Percentiles rank a stretch among this genome's conserved stretches.
Conservation (phyloP, 1,139 yeast species). For the Kurtzmaniella quercitrusa region DNA sequence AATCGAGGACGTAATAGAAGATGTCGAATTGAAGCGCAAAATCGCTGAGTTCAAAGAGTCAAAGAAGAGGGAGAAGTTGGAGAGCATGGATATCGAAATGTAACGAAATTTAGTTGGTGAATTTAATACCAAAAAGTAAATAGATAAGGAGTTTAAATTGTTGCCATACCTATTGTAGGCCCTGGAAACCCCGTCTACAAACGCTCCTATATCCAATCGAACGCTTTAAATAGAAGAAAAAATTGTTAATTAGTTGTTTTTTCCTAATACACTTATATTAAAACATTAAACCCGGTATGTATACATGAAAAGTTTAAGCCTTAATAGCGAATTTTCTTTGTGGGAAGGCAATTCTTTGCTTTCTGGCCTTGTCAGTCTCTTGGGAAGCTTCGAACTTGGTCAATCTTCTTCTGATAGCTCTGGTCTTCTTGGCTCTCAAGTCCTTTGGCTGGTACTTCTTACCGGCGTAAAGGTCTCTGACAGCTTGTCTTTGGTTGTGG, state of each 20-base stretch:
- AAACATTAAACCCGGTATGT: conserved; percentile 15
- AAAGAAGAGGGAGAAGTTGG: conserved; percentile 21
- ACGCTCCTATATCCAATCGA: background rate
- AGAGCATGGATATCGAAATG: conserved; percentile 18
- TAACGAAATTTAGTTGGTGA: conserved; percentile 4
- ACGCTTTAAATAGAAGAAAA: background rate
- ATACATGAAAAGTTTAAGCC: conserved; percentile 58
- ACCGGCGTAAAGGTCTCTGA: conserved; percentile 92
- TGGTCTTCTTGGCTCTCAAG: conserved; percentile 98
- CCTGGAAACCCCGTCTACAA: background rate
- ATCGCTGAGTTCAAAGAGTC: conserved; percentile 56
- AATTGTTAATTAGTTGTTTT: background rate
- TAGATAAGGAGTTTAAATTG: background rate
- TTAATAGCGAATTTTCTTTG: conserved; percentile 97
- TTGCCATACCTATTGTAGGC: background rate
- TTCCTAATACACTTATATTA: conserved; percentile 17
- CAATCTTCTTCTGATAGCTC: conserved; percentile 98
- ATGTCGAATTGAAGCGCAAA: conserved; percentile 58
- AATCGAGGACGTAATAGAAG: conserved; percentile 81
- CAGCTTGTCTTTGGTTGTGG: conserved; percentile 94
- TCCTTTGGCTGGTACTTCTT: conserved; percentile 98
- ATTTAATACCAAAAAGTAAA: background rate
- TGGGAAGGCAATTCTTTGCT: conserved; percentile 95
- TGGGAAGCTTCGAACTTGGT: conserved; percentile 80
- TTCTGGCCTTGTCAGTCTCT: conserved; percentile 85